Conservation (phyloP, 2,329 filamentous ascomycete genomes). For the Cadophora sp. region DNA sequence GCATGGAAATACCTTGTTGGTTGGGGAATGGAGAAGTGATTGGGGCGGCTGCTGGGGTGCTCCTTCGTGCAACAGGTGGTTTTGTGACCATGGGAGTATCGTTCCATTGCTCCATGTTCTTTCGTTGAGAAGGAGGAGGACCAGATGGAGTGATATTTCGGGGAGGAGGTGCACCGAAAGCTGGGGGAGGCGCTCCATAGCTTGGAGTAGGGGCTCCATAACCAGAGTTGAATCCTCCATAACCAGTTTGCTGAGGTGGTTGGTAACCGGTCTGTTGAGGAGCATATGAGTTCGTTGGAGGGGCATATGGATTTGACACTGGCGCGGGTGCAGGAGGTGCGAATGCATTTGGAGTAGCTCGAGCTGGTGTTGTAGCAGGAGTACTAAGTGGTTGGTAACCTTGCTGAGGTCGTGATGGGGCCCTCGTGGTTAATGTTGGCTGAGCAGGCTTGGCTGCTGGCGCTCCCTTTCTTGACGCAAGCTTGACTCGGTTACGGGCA, state of each 20-base stretch:
- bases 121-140: slow-evolving; percentile 72
- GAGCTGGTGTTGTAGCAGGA: slow-evolving; percentile 41
- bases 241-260: slow-evolving; percentile 45
- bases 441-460: slow-evolving; percentile 47
- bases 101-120: slow-evolving; percentile 87
- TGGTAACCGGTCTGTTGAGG: slow-evolving; percentile 49
- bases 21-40: slow-evolving; percentile 79
- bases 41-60: slow-evolving; percentile 66
- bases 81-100: slow-evolving; percentile 89
- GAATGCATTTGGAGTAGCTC: slow-evolving; percentile 56
- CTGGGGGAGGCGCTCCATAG: slow-evolving; percentile 45
- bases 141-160: slow-evolving; percentile 68
- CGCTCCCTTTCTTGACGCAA: slow-evolving; percentile 73
- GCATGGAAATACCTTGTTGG: slow-evolving; percentile 60
- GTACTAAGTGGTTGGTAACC: slow-evolving; percentile 59
- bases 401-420: slow-evolving; percentile 52
- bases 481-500: slow-evolving; percentile 82
- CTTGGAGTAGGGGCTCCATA: slow-evolving; percentile 39
- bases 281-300: slow-evolving; percentile 47
- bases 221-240: slow-evolving; percentile 38
- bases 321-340: slow-evolving; percentile 49
- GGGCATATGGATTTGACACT: slow-evolving; percentile 56
- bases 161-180: slow-evolving; percentile 63
- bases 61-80: slow-evolving; percentile 70
- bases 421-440: slow-evolving; percentile 48